Percentiles rank a stretch among this genome's conserved stretches.
These are phyloP conservation scores for Metschnikowia kofuensis DNA, from an alignment of 805 yeast species.

Conservation along the genomic window DNA sequence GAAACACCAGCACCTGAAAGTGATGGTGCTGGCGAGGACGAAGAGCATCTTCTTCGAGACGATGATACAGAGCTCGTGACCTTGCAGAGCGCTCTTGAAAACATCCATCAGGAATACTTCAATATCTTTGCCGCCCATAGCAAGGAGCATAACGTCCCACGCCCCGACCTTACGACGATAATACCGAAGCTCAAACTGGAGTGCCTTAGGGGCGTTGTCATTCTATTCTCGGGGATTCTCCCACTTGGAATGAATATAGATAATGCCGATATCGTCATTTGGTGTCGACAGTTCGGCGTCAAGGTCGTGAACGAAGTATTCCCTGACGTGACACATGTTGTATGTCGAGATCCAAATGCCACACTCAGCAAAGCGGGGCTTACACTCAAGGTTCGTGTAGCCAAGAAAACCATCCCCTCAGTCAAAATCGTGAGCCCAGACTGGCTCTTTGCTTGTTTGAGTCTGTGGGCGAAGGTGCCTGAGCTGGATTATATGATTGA, in stretches of 20 bases:
- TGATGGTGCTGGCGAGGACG: slow-evolving; percentile 29
- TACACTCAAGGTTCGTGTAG: slow-evolving; percentile 82
- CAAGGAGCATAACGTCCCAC: slow-evolving; percentile 12
- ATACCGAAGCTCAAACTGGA: slow-evolving; percentile 70
- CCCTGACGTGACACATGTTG: slow-evolving; percentile 77
- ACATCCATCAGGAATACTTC: slow-evolving; percentile 70
- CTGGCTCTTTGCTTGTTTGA: slow-evolving; percentile 87
- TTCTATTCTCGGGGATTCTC: slow-evolving; percentile 84
- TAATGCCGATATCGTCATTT: slow-evolving; percentile 80
- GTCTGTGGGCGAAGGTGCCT: slow-evolving; percentile 69
- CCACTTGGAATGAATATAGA: slow-evolving; percentile 77
- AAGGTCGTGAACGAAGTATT: slow-evolving; percentile 68
- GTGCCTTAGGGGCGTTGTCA: slow-evolving; percentile 65
- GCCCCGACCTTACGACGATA: slow-evolving; percentile 65
- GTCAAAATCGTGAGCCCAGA: slow-evolving; percentile 84
- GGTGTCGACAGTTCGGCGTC: slow-evolving; percentile 94
- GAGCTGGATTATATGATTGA: slow-evolving; percentile 57
- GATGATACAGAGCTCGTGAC: slow-evolving; percentile 75
- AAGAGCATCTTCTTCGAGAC: slow-evolving; percentile 61
- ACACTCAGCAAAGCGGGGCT: slow-evolving; percentile 29
- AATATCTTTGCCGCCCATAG: slow-evolving; percentile 5
- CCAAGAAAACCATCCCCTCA: slow-evolving; percentile 56
- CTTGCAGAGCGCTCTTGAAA: slow-evolving; percentile 57
- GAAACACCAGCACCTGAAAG: slow-evolving; percentile 24
- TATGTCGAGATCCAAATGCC: slow-evolving; percentile 60